Evolutionary conservation across 2,329 filamentous ascomycete species (phyloP), one percentile per base, ranked within the genome.

Genomic region (Paecilomyces fulvus): DNA sequence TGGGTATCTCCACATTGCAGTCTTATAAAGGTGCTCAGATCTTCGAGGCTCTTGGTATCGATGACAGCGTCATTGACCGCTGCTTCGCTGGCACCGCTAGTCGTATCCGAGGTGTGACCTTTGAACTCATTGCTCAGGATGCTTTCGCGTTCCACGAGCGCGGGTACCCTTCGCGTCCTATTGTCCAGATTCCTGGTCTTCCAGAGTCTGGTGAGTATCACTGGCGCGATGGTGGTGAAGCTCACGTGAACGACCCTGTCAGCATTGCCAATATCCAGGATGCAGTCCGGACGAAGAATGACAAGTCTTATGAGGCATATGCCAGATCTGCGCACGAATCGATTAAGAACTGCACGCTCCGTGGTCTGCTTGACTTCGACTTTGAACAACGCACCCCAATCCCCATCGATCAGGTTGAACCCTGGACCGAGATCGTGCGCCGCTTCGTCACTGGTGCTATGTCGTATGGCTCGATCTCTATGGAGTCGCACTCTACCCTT

Each of bases 11-110:
- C 6, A 97, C 92, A 30, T 80, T 97, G 50, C 90, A 92, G 68
- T 92, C 88, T 64, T 97, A 97, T 80, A 97, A 97, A 80, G 92
- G 92, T 69, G 92, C 92, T 56, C 92, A 97, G 78, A 97, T 97
- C 62, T 97, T 96, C 65, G 92, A 97, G 73, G 91, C 92, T 52
- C 87, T 97, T 49, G 92, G 92, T 75, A 86, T 96, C 31, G 92
- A 96, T 67, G 92, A 96, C 72, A 81, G 82, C 20, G 92, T 97
- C 51, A 89, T 97, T 54, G 92, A 97, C 71, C 86, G 90, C 64
- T 96, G 92, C 80, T 97, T 97, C 78, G 87, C 87, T 67, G 92
- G 92, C 60, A 97, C 92, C 55, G 92, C 92, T 7, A 95, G 91
- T 54, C 89, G 92, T 72, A 95, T 97, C 68, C 89, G 90, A 76